These are phyloP conservation scores for Xerocomellus chrysenteron DNA, from an alignment of 768 basidiomycete genomes.

Conservation along the genomic window DNA sequence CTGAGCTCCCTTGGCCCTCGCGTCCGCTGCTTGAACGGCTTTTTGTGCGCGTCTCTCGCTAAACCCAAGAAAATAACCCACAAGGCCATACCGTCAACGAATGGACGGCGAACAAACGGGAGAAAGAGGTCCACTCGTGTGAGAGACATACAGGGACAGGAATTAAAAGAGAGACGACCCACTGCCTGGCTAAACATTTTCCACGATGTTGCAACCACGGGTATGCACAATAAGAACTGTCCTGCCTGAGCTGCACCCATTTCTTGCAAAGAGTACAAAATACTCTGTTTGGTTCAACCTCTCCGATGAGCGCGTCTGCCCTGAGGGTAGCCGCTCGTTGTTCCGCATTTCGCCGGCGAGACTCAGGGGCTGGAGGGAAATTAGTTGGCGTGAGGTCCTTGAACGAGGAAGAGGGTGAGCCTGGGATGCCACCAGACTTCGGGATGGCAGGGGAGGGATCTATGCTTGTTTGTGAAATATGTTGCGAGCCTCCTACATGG, in stretches of 20 bases:
- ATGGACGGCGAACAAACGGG: neutral
- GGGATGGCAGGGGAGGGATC: constrained; percentile 4
- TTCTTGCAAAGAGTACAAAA: constrained; percentile 76
- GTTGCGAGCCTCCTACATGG: constrained; percentile 28
- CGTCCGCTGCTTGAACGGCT: constrained; percentile 50
- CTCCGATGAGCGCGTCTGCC: constrained; percentile 60
- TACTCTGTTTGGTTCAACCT: constrained; percentile 72
- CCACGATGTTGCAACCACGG: constrained; percentile 78
- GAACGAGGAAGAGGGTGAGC: constrained; percentile 41
- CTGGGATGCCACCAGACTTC: constrained; percentile 22
- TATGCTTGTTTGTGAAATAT: constrained; percentile 5
- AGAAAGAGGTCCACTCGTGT: constrained; percentile 9
- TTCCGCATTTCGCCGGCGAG: constrained; percentile 73
- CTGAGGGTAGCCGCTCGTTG: constrained; percentile 72
- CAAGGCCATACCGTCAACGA: neutral
- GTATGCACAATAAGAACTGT: constrained; percentile 76
- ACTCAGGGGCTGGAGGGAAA: constrained; percentile 60
- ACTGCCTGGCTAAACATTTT: constrained; percentile 75
- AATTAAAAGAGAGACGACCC: constrained; percentile 31
- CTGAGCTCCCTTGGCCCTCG: constrained; percentile 38
- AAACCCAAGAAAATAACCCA: constrained; percentile 3
- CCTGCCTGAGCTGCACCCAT: constrained; percentile 82
- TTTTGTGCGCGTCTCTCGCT: constrained; percentile 61
- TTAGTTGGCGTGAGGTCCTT: constrained; percentile 59
- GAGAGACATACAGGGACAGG: neutral